Percentiles rank a stretch among this genome's conserved stretches.
Evolutionary conservation across 805 yeast genomes (phyloP).

Genomic region (Nakazawaea sp.): DNA sequence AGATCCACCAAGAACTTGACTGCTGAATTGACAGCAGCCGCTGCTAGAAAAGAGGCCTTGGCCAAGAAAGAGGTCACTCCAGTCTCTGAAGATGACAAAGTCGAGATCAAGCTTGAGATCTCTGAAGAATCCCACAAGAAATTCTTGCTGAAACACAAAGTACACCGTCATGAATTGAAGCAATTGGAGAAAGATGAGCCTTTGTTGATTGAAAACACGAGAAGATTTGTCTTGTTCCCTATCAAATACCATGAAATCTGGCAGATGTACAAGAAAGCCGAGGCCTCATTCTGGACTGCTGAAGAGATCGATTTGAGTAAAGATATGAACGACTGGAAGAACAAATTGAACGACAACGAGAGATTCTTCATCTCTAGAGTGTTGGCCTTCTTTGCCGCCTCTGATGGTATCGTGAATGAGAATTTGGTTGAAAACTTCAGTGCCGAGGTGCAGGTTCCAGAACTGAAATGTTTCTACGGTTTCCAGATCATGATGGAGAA

Average conservation of each 20-base stretch:
- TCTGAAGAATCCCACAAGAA: slow-evolving; percentile 34
- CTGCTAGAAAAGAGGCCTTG: slow-evolving; percentile 27
- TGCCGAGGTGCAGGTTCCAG: slow-evolving; percentile 95
- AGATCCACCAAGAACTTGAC: slow-evolving; percentile 33
- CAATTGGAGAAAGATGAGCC: slow-evolving; percentile 86
- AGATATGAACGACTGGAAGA: slow-evolving; percentile 90
- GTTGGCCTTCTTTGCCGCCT: slow-evolving; percentile 96
- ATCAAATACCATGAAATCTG: slow-evolving; percentile 95
- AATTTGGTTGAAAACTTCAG: slow-evolving; percentile 95
- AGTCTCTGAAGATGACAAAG: slow-evolving; percentile 12
- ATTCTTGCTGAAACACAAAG: slow-evolving; percentile 55
- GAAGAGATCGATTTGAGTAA: slow-evolving; percentile 96
- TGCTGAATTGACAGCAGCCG: slow-evolving; percentile 32
- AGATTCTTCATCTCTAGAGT: slow-evolving; percentile 88
- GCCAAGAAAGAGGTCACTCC: slow-evolving; percentile 16
- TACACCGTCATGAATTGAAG: slow-evolving; percentile 68
- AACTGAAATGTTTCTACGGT: slow-evolving; percentile 97
- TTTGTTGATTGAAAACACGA: slow-evolving; percentile 72
- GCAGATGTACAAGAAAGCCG: slow-evolving; percentile 98
- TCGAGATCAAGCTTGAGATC: slow-evolving; percentile 15
- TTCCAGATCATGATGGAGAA: slow-evolving; percentile 99
- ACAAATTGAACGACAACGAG: slow-evolving; percentile 83
- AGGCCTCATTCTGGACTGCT: slow-evolving; percentile 99
- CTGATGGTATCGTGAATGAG: slow-evolving; percentile 97
- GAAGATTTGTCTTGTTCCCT: slow-evolving; percentile 91